Evolutionary conservation across 805 yeast genomes (phyloP).

Genomic region (Candida glaebosa): DNA sequence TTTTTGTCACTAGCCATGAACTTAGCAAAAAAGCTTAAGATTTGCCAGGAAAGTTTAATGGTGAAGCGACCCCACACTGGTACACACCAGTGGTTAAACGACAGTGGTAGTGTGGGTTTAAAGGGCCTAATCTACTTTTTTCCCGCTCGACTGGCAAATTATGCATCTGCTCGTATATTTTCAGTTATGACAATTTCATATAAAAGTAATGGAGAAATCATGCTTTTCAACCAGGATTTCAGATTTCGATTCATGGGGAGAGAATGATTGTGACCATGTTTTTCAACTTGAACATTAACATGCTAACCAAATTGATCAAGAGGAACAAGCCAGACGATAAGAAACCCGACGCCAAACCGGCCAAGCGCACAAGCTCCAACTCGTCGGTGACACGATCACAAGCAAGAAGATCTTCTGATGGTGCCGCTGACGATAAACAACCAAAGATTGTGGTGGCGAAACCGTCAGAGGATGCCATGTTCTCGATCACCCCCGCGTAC

Average conservation of each 20-base stretch:
- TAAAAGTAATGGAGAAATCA: too few species aligned
- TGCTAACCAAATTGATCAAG: background rate
- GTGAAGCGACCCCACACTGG: too few species aligned
- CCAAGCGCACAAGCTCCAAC: background rate
- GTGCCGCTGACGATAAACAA: background rate
- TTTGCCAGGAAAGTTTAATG: background rate
- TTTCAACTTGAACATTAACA: background rate
- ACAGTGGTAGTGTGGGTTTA: too few species aligned
- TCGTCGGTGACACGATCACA: constrained; percentile 1
- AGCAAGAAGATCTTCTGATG: constrained; percentile 4
- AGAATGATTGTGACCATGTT: background rate
- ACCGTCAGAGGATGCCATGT: background rate
- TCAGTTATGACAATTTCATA: background rate
- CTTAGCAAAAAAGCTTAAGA: background rate
- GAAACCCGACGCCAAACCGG: background rate
- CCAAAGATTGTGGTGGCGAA: background rate
- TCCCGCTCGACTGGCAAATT: too few species aligned
- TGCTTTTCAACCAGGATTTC: too few species aligned
- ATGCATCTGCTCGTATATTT: background rate
- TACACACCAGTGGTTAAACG: too few species aligned
- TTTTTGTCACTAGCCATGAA: too few species aligned
- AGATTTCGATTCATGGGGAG: background rate
- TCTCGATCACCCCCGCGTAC: background rate
- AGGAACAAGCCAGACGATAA: background rate
- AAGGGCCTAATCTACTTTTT: too few species aligned